Percentiles rank a stretch among this genome's conserved stretches.
These are phyloP conservation scores for Morella rubra DNA, from an alignment of 306 rosid genomes.

Conservation along the genomic window DNA sequence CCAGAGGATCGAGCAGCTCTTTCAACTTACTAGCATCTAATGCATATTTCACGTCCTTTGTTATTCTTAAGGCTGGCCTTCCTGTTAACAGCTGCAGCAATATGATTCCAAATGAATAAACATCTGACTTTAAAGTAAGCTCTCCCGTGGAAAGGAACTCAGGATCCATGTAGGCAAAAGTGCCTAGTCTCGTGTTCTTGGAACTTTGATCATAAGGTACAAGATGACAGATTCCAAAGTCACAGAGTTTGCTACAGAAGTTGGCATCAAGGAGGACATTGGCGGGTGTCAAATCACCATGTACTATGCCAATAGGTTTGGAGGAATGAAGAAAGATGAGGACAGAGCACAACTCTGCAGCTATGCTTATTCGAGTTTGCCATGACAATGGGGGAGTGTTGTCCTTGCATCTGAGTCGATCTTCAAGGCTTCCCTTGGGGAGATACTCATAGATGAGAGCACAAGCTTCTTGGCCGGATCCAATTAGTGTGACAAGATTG, in stretches of 20 bases:
- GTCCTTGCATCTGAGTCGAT: background rate
- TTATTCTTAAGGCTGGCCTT: constrained; percentile 40
- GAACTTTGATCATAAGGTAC: background rate
- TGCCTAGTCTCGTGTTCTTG: constrained; percentile 24
- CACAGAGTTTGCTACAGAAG: background rate
- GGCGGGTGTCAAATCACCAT: constrained; percentile 1
- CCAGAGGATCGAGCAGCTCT: constrained; percentile 46
- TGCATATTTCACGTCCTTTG: constrained; percentile 39
- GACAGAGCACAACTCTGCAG: constrained; percentile 1
- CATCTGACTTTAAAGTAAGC: constrained; percentile 49
- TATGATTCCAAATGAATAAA: constrained; percentile 56
- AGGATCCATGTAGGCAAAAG: constrained; percentile 51
- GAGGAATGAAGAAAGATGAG: background rate
- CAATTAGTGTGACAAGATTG: background rate
- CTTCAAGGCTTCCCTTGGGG: background rate
- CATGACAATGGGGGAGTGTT: background rate
- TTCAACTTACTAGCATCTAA: constrained; percentile 40
- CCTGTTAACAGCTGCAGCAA: constrained; percentile 46
- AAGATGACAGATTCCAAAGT: constrained; percentile 5
- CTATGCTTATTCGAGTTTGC: constrained; percentile 1
- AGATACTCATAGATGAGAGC: constrained; percentile 6
- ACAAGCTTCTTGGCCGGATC: background rate
- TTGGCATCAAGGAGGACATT: background rate
- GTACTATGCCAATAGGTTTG: background rate
- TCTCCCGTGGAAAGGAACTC: constrained; percentile 44